phyloP scores from a whole-genome alignment of 352 stramenopile species.

The Globisporangium cederbergense region DNA sequence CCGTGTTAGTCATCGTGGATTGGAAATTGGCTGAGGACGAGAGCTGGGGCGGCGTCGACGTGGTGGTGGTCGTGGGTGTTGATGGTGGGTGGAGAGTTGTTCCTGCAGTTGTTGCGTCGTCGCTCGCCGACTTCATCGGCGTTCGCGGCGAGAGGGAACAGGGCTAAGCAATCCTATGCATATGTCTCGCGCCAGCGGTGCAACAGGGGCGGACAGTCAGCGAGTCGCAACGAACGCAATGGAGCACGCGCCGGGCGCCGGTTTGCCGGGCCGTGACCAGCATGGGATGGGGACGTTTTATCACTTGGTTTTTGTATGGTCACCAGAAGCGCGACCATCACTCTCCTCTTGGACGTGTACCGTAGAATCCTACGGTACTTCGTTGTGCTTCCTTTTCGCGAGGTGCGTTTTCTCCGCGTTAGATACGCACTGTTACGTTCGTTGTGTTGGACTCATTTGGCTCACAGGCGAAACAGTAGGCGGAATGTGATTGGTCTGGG shows the following conservation, averaged over 20 bases:
- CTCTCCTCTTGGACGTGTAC: background rate
- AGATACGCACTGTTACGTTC: background rate
- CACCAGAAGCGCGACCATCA: background rate
- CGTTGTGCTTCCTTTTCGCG: background rate
- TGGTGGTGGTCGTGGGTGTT: background rate
- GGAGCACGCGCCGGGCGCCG: background rate
- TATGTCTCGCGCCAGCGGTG: constrained; percentile 1
- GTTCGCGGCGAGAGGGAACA: constrained; percentile 5
- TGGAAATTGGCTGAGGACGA: constrained; percentile 1
- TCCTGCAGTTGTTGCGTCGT: background rate
- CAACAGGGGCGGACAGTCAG: constrained; percentile 3
- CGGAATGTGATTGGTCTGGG: background rate
- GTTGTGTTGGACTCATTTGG: background rate
- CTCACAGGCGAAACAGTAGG: background rate
- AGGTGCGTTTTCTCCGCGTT: background rate
- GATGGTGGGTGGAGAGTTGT: background rate
- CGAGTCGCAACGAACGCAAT: constrained; percentile 1
- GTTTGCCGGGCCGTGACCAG: background rate
- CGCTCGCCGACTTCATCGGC: constrained; percentile 17
- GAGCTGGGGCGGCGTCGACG: background rate
- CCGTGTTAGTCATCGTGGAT: constrained; percentile 21
- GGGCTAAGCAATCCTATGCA: constrained; percentile 1
- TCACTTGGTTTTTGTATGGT: constrained; percentile 9
- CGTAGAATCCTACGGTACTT: constrained; percentile 4
- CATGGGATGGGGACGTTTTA: background rate